Conservation (phyloP, 257 asterid genomes). For the Solanum infundibuliforme region DNA sequence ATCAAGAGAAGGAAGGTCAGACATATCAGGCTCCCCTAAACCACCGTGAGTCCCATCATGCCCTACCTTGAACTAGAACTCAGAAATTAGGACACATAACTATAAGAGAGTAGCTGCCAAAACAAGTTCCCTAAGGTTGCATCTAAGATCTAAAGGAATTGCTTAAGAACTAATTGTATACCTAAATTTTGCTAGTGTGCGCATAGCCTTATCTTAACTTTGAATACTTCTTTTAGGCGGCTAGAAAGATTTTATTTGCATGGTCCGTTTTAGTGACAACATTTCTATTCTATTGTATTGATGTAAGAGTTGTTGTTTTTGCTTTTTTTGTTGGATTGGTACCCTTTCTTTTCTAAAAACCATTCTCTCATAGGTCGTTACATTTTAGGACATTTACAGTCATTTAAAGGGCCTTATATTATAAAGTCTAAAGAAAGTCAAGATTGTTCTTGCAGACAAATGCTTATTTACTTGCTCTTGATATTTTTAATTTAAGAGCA, state of each 20-base stretch:
- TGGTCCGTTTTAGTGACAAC: neutral
- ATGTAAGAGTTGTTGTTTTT: neutral
- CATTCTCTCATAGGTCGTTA: neutral
- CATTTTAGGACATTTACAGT: neutral
- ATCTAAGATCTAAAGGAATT: neutral
- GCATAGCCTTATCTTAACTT: neutral
- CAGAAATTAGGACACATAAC: neutral
- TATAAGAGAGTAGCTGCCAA: neutral
- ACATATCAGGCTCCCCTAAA: too few relatives aligned
- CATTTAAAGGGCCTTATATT: neutral
- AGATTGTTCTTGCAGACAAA: too few relatives aligned
- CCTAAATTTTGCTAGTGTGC: neutral
- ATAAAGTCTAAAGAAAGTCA: too few relatives aligned
- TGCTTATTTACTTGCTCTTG: too few relatives aligned
- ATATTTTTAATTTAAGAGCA: too few relatives aligned
- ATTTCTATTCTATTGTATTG: neutral
- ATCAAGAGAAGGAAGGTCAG: too few relatives aligned
- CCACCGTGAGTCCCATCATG: too few relatives aligned
- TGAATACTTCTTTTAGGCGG: neutral
- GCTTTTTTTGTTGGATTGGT: neutral
- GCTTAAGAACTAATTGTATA: neutral
- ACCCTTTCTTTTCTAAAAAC: neutral
- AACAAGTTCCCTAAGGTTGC: neutral
- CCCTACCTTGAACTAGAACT: too few relatives aligned
- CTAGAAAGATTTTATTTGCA: too few relatives aligned